Conservation (phyloP, 2,329 filamentous ascomycete species). For the Diaporthe sp. region DNA sequence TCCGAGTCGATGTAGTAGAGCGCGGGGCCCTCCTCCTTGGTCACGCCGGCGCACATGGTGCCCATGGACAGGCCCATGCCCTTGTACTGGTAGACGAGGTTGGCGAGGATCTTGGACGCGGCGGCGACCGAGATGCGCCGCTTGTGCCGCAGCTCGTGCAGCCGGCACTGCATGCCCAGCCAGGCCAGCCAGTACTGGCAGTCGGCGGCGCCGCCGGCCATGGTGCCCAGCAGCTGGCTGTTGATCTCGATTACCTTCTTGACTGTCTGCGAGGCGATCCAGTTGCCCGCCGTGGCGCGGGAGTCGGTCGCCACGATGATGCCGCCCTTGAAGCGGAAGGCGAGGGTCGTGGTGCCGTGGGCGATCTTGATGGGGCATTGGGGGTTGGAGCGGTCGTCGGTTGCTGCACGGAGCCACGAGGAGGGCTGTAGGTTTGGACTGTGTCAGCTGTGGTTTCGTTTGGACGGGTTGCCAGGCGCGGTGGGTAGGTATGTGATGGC, state of each 20-base stretch:
- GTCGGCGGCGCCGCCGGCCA: constrained; percentile 98
- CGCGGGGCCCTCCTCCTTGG: constrained; percentile 93
- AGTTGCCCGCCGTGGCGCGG: constrained; percentile 95
- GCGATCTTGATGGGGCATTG: constrained; percentile 99
- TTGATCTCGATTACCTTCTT: constrained; percentile 99
- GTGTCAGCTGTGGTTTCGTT: constrained; percentile 11
- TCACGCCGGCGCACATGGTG: constrained; percentile 98
- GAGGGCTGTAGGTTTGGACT: constrained; percentile 71
- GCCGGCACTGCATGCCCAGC: constrained; percentile 98
- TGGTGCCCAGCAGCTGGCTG: constrained; percentile 91
- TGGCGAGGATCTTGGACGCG: constrained; percentile 97
- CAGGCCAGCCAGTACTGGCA: constrained; percentile 99
- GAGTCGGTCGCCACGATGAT: constrained; percentile 99
- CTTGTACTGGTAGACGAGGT: constrained; percentile 98
- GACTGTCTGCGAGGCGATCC: constrained; percentile 99
- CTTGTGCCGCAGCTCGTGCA: constrained; percentile 99
- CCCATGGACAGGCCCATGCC: constrained; percentile 99
- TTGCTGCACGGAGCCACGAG: constrained; percentile 95
- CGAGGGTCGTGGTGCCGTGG: constrained; percentile 97
- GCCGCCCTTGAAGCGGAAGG: constrained; percentile 97
- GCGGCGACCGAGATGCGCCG: constrained; percentile 97
- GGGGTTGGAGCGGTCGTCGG: constrained; percentile 97
- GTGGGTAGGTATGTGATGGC: not conserved
- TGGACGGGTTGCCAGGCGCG: constrained; percentile 34
- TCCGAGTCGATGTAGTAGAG: constrained; percentile 99